Conservation (phyloP, 768 basidiomycete species). For the Lactarius deliciosus region DNA sequence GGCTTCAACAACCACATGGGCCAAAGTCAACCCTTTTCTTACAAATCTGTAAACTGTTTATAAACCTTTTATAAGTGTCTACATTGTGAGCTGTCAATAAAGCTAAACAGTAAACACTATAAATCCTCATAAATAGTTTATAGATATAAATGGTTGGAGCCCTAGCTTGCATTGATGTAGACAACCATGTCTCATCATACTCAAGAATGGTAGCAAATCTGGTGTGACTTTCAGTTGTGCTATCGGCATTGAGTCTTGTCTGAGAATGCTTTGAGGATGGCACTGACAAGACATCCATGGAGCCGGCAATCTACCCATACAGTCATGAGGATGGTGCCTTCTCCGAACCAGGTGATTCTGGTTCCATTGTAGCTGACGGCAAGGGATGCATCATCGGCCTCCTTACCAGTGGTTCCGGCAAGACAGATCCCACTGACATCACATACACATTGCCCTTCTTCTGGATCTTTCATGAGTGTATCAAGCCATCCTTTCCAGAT, state of each 20-base stretch:
- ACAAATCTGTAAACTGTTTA: no score
- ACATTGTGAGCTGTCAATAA: no score
- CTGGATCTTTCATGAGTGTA: neutral
- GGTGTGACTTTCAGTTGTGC: conserved; percentile 32
- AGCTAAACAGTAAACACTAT: no score
- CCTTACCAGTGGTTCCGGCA: conserved; percentile 26
- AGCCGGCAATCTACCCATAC: conserved; percentile 25
- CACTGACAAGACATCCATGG: conserved; percentile 24
- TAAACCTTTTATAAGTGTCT: no score
- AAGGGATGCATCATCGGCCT: conserved; percentile 28
- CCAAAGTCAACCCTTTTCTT: no score
- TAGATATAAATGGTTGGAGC: no score
- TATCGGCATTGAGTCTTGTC: conserved; percentile 31
- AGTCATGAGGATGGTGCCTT: conserved; percentile 26
- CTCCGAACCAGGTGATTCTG: conserved; percentile 32
- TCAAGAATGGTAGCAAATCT: conserved; percentile 33
- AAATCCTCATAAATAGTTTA: no score
- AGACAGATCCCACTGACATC: conserved; percentile 4
- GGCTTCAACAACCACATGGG: no score
- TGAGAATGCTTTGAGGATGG: conserved; percentile 25
- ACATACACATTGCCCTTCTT: conserved; percentile 11
- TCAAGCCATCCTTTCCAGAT: neutral
- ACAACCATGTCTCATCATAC: conserved; percentile 24
- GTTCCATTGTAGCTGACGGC: conserved; percentile 29
- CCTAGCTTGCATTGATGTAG: no score